phyloP scores from a whole-genome alignment of 129 eudicot species.

The Glebionis coronaria region DNA sequence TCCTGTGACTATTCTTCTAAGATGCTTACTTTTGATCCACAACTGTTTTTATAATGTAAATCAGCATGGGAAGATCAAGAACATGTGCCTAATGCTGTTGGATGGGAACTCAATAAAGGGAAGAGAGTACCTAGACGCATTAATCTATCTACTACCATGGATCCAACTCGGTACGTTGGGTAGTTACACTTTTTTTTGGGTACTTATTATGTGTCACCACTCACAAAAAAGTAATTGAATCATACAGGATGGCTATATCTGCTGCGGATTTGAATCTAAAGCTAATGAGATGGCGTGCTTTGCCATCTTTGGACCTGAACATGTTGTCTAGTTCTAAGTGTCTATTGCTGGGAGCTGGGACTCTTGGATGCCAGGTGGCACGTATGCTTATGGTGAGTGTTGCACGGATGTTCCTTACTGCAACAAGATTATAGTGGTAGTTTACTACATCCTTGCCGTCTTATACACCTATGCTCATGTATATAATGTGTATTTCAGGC shows the following conservation, averaged over 20 bases:
- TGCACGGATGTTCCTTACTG: not conserved
- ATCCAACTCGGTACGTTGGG: slow-evolving; percentile 67
- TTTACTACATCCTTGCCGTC: not conserved
- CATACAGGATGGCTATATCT: slow-evolving; percentile 67
- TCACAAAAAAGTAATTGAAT: slow-evolving; percentile 1
- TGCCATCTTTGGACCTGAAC: slow-evolving; percentile 73
- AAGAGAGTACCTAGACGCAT: slow-evolving; percentile 47
- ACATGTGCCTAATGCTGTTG: slow-evolving; percentile 62
- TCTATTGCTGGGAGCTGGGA: slow-evolving; percentile 92
- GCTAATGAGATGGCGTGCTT: slow-evolving; percentile 92
- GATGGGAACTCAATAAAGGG: slow-evolving; percentile 69
- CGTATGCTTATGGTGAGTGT: slow-evolving; percentile 91
- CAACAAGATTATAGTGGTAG: slow-evolving; percentile 14
- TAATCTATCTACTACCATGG: slow-evolving; percentile 86
- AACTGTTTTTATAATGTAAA: slow-evolving; percentile 18
- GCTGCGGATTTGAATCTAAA: slow-evolving; percentile 96
- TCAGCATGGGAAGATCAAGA: slow-evolving; percentile 55
- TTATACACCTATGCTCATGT: not conserved
- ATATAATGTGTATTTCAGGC: slow-evolving; percentile 44
- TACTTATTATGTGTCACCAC: not conserved
- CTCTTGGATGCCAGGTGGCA: slow-evolving; percentile 99
- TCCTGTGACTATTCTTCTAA: no score
- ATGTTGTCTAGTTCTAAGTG: slow-evolving; percentile 64
- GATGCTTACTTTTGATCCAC: not conserved
- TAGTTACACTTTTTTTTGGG: not conserved